Conservation (phyloP, 116 monocot genomes). For the Phalaenopsis hybrid region DNA sequence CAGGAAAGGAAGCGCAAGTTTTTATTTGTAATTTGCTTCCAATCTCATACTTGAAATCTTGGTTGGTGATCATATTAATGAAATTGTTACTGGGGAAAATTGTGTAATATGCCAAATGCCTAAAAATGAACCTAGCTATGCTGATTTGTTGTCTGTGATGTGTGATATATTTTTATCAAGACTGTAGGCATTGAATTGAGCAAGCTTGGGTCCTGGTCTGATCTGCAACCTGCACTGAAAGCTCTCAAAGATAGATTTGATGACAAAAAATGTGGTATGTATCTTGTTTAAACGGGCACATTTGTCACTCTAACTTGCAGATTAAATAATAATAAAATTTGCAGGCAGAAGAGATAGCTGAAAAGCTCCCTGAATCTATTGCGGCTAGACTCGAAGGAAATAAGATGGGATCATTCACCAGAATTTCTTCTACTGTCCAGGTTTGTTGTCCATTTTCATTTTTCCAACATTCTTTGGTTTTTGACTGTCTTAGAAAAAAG, state of each 20-base stretch:
- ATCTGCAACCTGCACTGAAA: slow-evolving; percentile 86
- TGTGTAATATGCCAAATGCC: not conserved
- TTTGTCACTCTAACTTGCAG: not conserved
- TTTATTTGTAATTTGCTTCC: not conserved
- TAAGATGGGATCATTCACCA: slow-evolving; percentile 91
- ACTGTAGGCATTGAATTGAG: not conserved
- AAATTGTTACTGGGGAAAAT: not conserved
- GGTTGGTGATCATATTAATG: not conserved
- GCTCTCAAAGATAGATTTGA: slow-evolving; percentile 89
- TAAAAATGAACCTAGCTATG: not conserved
- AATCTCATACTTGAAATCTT: not conserved
- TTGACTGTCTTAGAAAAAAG: not conserved
- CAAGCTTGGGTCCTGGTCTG: not conserved
- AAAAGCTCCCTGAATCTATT: slow-evolving; percentile 97
- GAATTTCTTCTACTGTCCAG: slow-evolving; percentile 94
- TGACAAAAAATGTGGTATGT: slow-evolving; percentile 99
- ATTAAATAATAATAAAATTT: slow-evolving; percentile 2
- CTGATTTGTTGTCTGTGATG: not conserved
- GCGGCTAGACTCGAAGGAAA: slow-evolving; percentile 97
- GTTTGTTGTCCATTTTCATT: slow-evolving; percentile 20
- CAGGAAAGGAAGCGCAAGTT: not conserved
- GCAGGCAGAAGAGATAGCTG: slow-evolving; percentile 98
- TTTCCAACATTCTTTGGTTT: not conserved
- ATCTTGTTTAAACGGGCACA: slow-evolving; percentile 4
- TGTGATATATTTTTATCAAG: not conserved